A percentile compares a stretch with the other conserved stretches of the same genome.
These are phyloP conservation scores for Fusarium sp. DNA, from an alignment of 2,329 filamentous ascomycete species.

Conservation along the genomic window DNA sequence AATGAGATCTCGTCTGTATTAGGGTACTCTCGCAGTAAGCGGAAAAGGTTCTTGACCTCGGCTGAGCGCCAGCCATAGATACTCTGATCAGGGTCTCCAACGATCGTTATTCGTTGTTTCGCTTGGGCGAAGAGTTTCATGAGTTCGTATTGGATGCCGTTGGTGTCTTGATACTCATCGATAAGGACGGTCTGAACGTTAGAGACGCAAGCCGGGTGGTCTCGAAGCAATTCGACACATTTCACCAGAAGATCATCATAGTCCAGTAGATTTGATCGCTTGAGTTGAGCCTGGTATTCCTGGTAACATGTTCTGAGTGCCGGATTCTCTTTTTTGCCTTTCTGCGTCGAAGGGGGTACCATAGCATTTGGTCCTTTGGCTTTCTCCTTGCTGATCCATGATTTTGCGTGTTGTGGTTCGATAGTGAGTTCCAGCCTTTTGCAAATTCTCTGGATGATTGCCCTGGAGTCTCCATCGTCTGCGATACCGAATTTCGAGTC, in stretches of 20 bases:
- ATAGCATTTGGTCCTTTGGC: slow-evolving; percentile 63
- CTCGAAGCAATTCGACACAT: slow-evolving; percentile 81
- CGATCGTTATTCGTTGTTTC: slow-evolving; percentile 85
- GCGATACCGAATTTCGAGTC: slow-evolving; percentile 89
- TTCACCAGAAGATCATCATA: slow-evolving; percentile 92
- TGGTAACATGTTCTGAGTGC: slow-evolving; percentile 77
- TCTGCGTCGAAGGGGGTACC: slow-evolving; percentile 56
- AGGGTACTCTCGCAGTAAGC: slow-evolving; percentile 81
- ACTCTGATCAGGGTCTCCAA: slow-evolving; percentile 96
- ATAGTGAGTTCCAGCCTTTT: slow-evolving; percentile 77
- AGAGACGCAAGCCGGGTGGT: slow-evolving; percentile 82
- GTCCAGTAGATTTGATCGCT: slow-evolving; percentile 84
- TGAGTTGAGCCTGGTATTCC: slow-evolving; percentile 82
- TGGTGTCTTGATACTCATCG: slow-evolving; percentile 98
- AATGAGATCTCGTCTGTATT: slow-evolving; percentile 85
- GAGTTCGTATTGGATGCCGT: slow-evolving; percentile 92
- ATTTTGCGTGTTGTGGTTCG: slow-evolving; percentile 77
- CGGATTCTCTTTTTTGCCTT: slow-evolving; percentile 58
- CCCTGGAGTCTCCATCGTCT: slow-evolving; percentile 82
- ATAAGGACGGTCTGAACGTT: slow-evolving; percentile 94
- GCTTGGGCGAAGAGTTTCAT: slow-evolving; percentile 87
- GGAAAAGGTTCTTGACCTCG: slow-evolving; percentile 87
- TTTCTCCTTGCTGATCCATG: slow-evolving; percentile 80
- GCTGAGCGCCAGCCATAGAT: slow-evolving; percentile 97
- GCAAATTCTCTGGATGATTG: slow-evolving; percentile 84